phyloP scores from a whole-genome alignment of 2,329 filamentous ascomycete species.

The Pseudogymnoascus sp. region DNA sequence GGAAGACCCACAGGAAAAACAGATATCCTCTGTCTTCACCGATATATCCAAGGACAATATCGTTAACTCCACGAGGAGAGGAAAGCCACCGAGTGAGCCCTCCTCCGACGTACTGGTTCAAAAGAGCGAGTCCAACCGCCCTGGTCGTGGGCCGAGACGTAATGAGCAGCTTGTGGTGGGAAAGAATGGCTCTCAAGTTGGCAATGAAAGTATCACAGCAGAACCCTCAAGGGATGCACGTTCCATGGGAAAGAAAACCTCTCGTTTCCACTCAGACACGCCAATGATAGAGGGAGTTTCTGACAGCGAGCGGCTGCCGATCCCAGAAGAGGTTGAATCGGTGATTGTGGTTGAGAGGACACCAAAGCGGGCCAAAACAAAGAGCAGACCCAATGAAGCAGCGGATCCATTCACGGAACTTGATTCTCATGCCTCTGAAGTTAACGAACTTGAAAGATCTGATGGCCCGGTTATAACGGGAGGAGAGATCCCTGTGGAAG shows the following conservation, averaged over 20 bases:
- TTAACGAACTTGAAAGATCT: neutral
- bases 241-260: neutral
- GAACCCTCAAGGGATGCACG: neutral
- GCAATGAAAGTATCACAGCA: neutral
- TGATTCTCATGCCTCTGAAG: neutral
- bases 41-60: neutral
- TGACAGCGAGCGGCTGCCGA: neutral
- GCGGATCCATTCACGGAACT: too few relatives aligned
- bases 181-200: neutral
- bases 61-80: neutral
- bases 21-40: too few relatives aligned
- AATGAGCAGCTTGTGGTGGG: neutral
- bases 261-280: neutral
- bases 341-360: neutral
- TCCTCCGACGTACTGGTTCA: too few relatives aligned
- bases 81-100: neutral
- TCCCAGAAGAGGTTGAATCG: neutral
- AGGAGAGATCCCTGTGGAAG: neutral
- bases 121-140: neutral
- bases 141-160: neutral
- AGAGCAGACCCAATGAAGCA: neutral
- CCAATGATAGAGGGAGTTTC: neutral
- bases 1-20: neutral
- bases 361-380: neutral
- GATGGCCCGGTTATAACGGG: neutral